A percentile compares a stretch with the other conserved stretches of the same genome.
Conservation (phyloP, 2,329 filamentous ascomycete genomes). For the Aspergillus pseudoterreus region DNA sequence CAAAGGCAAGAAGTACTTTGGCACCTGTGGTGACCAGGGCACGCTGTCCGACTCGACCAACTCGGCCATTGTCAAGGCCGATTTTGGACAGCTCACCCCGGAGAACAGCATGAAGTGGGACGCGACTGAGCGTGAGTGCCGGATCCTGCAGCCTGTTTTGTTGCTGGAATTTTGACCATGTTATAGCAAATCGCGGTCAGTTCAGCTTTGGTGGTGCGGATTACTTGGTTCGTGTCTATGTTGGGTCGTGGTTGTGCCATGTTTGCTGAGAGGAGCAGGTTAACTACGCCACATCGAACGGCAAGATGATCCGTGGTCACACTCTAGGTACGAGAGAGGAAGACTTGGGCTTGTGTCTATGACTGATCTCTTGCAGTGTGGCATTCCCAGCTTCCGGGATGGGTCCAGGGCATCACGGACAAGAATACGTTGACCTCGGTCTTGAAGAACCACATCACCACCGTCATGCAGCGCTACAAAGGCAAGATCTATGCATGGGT, state of each 20-base stretch:
- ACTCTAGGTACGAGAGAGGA: conserved; percentile 40
- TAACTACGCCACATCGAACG: conserved; percentile 34
- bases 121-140: conserved; percentile 50
- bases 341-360: not conserved
- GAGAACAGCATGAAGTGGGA: conserved; percentile 66
- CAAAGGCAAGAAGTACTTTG: conserved; percentile 64
- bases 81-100: conserved; percentile 63
- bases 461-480: conserved; percentile 32
- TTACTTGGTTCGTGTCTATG: conserved; percentile 31
- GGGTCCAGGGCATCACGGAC: conserved; percentile 49
- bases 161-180: not conserved
- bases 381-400: conserved; percentile 37
- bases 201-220: conserved; percentile 59
- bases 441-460: conserved; percentile 45
- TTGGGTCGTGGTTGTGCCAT: conserved; percentile 56
- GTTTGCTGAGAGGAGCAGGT: conserved; percentile 51
- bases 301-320: conserved; percentile 58
- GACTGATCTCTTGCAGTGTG: conserved; percentile 21
- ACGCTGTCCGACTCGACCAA: conserved; percentile 57
- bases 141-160: not conserved
- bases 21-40: conserved; percentile 52
- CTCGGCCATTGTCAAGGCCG: conserved; percentile 57
- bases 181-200: conserved; percentile 39
- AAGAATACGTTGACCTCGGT: conserved; percentile 49
- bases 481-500: conserved; percentile 37